A percentile compares a stretch with the other conserved stretches of the same genome.
Evolutionary conservation across 371 early-diverging fungal genomes (phyloP).

Genomic region (Chytridiales sp.): DNA sequence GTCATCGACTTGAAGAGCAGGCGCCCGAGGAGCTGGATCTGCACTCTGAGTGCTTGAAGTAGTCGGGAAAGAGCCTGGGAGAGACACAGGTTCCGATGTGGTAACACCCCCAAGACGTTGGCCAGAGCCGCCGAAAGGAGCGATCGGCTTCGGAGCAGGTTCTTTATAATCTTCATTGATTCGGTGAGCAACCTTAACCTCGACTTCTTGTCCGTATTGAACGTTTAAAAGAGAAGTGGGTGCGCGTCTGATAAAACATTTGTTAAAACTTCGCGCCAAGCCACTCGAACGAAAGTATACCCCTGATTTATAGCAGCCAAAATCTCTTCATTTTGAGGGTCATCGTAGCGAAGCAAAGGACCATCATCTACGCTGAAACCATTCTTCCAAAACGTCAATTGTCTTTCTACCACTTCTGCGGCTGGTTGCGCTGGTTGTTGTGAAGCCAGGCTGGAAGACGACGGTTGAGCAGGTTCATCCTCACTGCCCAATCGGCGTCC

Average conservation of each 20-base stretch:
- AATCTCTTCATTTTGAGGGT: slow-evolving; percentile 82
- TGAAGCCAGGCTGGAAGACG: slow-evolving; percentile 18
- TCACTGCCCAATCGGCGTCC: slow-evolving; percentile 8
- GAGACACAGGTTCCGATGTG: not conserved
- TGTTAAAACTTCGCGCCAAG: not conserved
- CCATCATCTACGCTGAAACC: slow-evolving; percentile 96
- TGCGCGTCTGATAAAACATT: slow-evolving; percentile 63
- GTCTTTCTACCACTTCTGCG: slow-evolving; percentile 34
- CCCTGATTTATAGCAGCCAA: slow-evolving; percentile 84
- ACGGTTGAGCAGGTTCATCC: slow-evolving; percentile 6
- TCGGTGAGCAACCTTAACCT: slow-evolving; percentile 79
- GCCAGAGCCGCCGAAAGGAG: slow-evolving; percentile 79
- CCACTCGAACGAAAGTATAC: slow-evolving; percentile 43
- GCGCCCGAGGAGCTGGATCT: slow-evolving; percentile 29
- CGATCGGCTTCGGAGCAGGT: slow-evolving; percentile 58
- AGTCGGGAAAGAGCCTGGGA: slow-evolving; percentile 40
- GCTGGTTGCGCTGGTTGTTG: slow-evolving; percentile 1
- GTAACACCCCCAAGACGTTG: slow-evolving; percentile 64
- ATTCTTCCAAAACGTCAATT: slow-evolving; percentile 90
- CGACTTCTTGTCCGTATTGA: slow-evolving; percentile 88
- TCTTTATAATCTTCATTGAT: slow-evolving; percentile 84
- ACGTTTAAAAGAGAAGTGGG: slow-evolving; percentile 84
- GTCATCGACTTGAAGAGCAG: slow-evolving; percentile 62
- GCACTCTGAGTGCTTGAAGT: slow-evolving; percentile 28
- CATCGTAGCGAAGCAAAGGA: slow-evolving; percentile 75